A percentile compares a stretch with the other conserved stretches of the same genome.
Conservation (phyloP, 2,329 filamentous ascomycete species). For the Magnaporthales sp. region DNA sequence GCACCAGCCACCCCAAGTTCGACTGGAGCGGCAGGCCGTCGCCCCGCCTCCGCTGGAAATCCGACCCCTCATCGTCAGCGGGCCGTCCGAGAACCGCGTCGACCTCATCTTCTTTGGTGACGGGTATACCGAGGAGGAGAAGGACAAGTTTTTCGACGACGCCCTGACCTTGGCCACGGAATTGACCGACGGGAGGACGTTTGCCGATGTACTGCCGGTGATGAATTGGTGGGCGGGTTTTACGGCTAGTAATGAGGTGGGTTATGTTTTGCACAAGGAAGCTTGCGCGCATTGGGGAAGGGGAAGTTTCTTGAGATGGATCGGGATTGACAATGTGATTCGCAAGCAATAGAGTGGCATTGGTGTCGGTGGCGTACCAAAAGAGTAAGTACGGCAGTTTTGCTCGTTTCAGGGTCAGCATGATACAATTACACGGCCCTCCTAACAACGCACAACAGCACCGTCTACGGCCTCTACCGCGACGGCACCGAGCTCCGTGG, state of each 20-base stretch:
- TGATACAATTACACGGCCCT: background rate
- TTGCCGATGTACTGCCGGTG: background rate
- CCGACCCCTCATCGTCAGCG: background rate
- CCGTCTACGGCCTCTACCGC: background rate
- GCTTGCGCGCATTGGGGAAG: background rate
- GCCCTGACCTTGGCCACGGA: background rate
- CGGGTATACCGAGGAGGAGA: background rate
- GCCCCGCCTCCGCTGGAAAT: background rate
- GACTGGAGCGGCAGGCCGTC: background rate
- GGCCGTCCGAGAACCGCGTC: background rate
- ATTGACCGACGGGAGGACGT: background rate
- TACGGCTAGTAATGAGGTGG: background rate
- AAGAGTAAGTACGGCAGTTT: background rate
- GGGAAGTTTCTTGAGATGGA: background rate
- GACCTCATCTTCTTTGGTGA: conserved; percentile 1
- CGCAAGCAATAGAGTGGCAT: background rate
- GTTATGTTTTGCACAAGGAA: background rate
- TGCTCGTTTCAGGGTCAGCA: background rate
- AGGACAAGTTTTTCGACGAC: background rate
- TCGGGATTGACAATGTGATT: background rate
- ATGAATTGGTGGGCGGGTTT: conserved; percentile 1
- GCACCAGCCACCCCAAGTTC: background rate
- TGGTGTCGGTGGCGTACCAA: background rate
- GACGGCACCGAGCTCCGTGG: background rate
- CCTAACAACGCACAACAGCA: background rate